Conservation (phyloP, 2,329 filamentous ascomycete genomes). For the Leptographium wingfieldii region DNA sequence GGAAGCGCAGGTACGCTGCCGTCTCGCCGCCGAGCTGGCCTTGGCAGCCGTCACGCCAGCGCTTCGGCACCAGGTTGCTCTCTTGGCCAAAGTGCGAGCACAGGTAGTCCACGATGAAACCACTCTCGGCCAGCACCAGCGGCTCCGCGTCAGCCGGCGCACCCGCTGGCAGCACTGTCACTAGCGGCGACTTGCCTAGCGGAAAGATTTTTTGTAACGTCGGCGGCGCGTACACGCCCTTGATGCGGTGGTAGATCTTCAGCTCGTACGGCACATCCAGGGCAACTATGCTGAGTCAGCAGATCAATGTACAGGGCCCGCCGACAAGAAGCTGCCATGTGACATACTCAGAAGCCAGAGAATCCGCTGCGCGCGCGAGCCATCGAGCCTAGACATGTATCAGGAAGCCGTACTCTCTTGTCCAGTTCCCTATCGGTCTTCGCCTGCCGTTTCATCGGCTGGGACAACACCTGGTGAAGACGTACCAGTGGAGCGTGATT, state of each 20-base stretch:
- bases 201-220: slow-evolving; percentile 70
- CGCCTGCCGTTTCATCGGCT: no score
- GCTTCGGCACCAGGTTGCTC: slow-evolving; percentile 35
- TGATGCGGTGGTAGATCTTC: slow-evolving; percentile 60
- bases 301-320: no score
- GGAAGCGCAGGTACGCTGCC: slow-evolving; percentile 44
- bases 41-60: slow-evolving; percentile 46
- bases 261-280: slow-evolving; percentile 68
- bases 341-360: slow-evolving; percentile 55
- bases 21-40: slow-evolving; percentile 46
- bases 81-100: slow-evolving; percentile 46
- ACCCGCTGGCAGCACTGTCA: slow-evolving; percentile 45
- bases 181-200: slow-evolving; percentile 73
- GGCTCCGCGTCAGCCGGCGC: slow-evolving; percentile 20
- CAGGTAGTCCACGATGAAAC: slow-evolving; percentile 70
- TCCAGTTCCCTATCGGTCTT: no score
- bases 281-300: slow-evolving; percentile 42
- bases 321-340: neutral
- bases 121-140: slow-evolving; percentile 67
- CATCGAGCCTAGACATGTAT: slow-evolving; percentile 51
- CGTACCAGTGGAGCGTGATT: neutral
- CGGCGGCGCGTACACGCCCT: slow-evolving; percentile 50
- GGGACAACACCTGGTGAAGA: no score
- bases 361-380: slow-evolving; percentile 71
- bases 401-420: neutral